These are phyloP conservation scores for Vinca major DNA, from an alignment of 305 asterid genomes.

Conservation along the genomic window DNA sequence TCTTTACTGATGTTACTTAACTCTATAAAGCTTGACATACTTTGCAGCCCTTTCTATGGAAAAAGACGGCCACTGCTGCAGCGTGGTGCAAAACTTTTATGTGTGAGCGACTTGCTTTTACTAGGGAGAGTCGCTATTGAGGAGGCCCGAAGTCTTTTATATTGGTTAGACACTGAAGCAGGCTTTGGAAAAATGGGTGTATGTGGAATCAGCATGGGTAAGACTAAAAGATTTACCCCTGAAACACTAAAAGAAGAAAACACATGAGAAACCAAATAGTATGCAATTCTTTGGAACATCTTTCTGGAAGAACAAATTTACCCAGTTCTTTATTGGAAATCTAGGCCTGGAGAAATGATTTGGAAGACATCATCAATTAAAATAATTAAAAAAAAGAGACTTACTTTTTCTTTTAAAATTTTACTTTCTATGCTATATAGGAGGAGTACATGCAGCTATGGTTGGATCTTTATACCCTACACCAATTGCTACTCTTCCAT, in stretches of 20 bases:
- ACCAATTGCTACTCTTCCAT: constrained; percentile 60
- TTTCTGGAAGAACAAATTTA: neutral
- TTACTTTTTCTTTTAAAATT: neutral
- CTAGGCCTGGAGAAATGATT: neutral
- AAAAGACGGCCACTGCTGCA: constrained; percentile 90
- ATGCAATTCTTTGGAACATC: neutral
- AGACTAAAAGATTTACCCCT: constrained; percentile 11
- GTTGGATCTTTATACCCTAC: constrained; percentile 87
- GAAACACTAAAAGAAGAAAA: neutral
- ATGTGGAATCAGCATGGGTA: constrained; percentile 99
- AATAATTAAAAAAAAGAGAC: neutral
- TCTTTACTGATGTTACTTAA: constrained; percentile 9
- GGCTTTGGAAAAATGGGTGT: constrained; percentile 97
- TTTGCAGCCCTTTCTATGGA: constrained; percentile 92
- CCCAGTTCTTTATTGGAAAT: neutral
- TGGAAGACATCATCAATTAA: neutral
- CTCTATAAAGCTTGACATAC: constrained; percentile 15
- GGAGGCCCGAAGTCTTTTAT: constrained; percentile 81
- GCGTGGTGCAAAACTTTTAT: constrained; percentile 83
- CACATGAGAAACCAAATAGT: neutral
- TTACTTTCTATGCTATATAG: constrained; percentile 28
- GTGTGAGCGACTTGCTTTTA: constrained; percentile 89
- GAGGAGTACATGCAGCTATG: constrained; percentile 89
- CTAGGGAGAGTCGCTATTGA: constrained; percentile 95
- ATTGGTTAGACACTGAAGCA: constrained; percentile 82